Percentiles rank a stretch among this genome's conserved stretches.
Evolutionary conservation across 129 eudicot genomes (phyloP).

Genomic region (Lonicera japonica): DNA sequence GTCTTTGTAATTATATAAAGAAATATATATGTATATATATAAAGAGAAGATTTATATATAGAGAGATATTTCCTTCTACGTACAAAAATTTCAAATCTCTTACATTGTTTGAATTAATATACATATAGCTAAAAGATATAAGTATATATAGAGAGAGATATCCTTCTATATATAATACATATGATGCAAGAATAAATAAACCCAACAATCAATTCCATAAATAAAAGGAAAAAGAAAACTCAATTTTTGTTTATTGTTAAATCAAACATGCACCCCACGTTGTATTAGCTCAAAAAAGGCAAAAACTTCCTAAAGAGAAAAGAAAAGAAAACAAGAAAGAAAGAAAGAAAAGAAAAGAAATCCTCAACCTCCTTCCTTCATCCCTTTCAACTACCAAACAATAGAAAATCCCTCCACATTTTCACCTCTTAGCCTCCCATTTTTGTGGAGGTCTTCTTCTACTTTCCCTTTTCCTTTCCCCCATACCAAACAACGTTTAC

Average conservation of each 20-base stretch:
- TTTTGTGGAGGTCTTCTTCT: slow-evolving; percentile 8
- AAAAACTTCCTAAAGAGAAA: neutral
- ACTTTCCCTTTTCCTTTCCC: slow-evolving; percentile 6
- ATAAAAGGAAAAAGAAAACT: neutral
- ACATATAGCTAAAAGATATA: no score
- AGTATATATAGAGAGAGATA: no score
- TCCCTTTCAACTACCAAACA: neutral
- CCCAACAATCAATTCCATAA: neutral
- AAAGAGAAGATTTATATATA: no score
- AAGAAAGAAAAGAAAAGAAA: no score
- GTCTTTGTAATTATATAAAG: no score
- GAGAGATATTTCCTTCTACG: no score
- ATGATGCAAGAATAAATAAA: neutral
- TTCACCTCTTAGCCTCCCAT: slow-evolving; percentile 15
- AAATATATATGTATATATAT: no score
- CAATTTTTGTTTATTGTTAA: neutral
- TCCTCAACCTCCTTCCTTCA: slow-evolving; percentile 5
- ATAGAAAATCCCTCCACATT: slow-evolving; percentile 7
- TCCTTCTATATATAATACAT: no score
- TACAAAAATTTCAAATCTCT: no score
- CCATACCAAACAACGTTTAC: neutral
- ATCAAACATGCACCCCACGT: slow-evolving; percentile 58
- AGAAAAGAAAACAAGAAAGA: no score
- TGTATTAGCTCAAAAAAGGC: slow-evolving; percentile 12
- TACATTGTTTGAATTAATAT: no score